These are phyloP conservation scores for Gossypium ekmanianum DNA, from an alignment of 345 rosid genomes.

Conservation along the genomic window DNA sequence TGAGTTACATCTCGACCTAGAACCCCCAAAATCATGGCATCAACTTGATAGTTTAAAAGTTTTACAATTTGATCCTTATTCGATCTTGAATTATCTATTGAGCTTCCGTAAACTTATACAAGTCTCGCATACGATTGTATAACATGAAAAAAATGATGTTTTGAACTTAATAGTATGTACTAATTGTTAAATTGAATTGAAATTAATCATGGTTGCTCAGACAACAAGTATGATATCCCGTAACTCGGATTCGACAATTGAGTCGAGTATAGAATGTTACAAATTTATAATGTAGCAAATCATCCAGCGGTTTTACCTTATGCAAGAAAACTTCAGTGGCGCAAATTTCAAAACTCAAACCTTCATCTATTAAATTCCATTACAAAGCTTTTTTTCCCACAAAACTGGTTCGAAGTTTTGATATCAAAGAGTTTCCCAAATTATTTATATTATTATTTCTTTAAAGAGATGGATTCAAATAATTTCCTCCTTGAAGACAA, in stretches of 20 bases:
- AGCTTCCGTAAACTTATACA: not conserved
- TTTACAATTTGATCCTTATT: too few species aligned
- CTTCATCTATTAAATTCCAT: not conserved
- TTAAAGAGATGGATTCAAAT: not conserved
- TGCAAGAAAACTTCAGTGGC: not conserved
- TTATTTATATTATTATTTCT: not conserved
- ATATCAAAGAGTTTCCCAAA: not conserved
- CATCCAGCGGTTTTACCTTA: not conserved
- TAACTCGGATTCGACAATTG: too few species aligned
- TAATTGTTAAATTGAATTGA: too few species aligned
- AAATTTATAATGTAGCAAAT: not conserved
- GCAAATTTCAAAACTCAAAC: not conserved
- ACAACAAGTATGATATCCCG: too few species aligned
- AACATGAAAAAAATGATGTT: too few species aligned
- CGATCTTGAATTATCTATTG: not conserved
- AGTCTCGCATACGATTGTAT: too few species aligned
- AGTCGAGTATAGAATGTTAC: too few species aligned
- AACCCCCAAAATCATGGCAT: too few species aligned
- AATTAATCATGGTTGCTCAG: too few species aligned
- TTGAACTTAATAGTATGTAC: too few species aligned
- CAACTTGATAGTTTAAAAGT: too few species aligned
- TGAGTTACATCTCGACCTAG: too few species aligned
- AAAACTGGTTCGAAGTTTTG: not conserved
- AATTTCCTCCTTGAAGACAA: constrained; percentile 7
- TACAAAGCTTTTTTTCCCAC: not conserved